Conservation (phyloP, 352 stramenopile genomes). For the Albugo laibachii region DNA sequence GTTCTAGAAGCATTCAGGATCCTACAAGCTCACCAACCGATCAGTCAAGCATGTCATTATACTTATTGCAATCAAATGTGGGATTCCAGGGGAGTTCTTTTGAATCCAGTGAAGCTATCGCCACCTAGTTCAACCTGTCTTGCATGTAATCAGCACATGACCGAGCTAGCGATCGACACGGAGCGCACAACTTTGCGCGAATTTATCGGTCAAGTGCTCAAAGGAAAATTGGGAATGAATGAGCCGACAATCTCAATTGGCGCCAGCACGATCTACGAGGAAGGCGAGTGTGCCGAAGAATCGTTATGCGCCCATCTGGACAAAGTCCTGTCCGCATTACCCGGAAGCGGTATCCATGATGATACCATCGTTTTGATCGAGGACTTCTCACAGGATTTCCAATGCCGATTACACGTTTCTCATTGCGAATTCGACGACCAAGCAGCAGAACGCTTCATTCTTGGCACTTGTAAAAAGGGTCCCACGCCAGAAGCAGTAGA, state of each 20-base stretch:
- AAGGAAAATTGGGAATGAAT: conserved; percentile 79
- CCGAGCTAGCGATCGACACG: conserved; percentile 83
- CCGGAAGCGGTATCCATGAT: conserved; percentile 83
- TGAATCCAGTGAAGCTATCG: conserved; percentile 80
- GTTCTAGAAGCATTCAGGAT: conserved; percentile 75
- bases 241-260: conserved; percentile 76
- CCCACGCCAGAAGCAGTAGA: no score
- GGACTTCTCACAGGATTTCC: conserved; percentile 91
- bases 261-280: conserved; percentile 85
- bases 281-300: conserved; percentile 83
- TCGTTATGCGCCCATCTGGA: conserved; percentile 69
- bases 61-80: conserved; percentile 87
- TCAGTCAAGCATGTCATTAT: conserved; percentile 77
- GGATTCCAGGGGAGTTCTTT: conserved; percentile 80
- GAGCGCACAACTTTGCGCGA: conserved; percentile 60
- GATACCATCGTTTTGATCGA: conserved; percentile 85
- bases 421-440: conserved; percentile 52
- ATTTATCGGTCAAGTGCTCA: conserved; percentile 65
- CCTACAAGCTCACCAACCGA: conserved; percentile 28
- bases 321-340: conserved; percentile 77
- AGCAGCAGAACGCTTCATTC: conserved; percentile 45
- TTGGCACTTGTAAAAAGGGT: conserved; percentile 11
- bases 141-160: conserved; percentile 86
- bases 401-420: conserved; percentile 62
- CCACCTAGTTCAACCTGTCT: conserved; percentile 89